Conservation (phyloP, 1,284 basidiomycete genomes). For the Apiotrichum akiyoshidainum region DNA sequence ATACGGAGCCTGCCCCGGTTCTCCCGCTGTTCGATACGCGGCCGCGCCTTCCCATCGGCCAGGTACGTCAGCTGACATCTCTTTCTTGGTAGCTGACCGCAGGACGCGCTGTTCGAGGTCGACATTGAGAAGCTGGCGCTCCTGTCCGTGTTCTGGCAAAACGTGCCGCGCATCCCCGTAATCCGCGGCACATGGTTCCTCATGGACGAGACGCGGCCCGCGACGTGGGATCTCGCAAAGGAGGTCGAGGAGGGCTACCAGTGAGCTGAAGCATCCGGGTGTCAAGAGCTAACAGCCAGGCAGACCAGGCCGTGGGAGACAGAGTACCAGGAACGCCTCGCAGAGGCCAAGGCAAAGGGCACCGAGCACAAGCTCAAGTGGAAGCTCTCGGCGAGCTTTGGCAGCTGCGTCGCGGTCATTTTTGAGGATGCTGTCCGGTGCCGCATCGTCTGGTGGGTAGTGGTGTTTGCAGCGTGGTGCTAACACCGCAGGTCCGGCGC, state of each 20-base stretch:
- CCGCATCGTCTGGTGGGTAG: constrained; percentile 51
- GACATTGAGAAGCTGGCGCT: constrained; percentile 45
- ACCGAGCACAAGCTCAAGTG: constrained; percentile 57
- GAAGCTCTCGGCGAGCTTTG: constrained; percentile 45
- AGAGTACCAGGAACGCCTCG: constrained; percentile 56
- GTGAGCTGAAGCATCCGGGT: constrained; percentile 27
- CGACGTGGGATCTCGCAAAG: constrained; percentile 52
- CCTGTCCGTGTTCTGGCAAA: constrained; percentile 57
- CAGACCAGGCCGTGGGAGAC: constrained; percentile 51
- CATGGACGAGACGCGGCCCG: constrained; percentile 51
- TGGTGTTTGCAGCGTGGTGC: neutral
- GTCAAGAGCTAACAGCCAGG: constrained; percentile 22
- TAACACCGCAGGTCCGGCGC: constrained; percentile 33
- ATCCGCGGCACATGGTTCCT: constrained; percentile 57
- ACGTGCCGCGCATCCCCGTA: constrained; percentile 53
- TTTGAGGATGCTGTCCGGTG: constrained; percentile 55
- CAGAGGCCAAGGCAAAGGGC: constrained; percentile 53
- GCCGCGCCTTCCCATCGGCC: constrained; percentile 45
- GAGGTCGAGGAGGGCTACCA: constrained; percentile 55
- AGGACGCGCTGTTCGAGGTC: constrained; percentile 53
- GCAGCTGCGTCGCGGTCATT: constrained; percentile 50
- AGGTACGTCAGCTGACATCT: constrained; percentile 41
- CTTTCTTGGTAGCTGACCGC: constrained; percentile 8
- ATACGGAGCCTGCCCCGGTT: constrained; percentile 30
- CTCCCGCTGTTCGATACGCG: constrained; percentile 29